A percentile compares a stretch with the other conserved stretches of the same genome.
These are phyloP conservation scores for Podila epicladia DNA, from an alignment of 192 early-diverging fungal genomes.

Conservation along the genomic window DNA sequence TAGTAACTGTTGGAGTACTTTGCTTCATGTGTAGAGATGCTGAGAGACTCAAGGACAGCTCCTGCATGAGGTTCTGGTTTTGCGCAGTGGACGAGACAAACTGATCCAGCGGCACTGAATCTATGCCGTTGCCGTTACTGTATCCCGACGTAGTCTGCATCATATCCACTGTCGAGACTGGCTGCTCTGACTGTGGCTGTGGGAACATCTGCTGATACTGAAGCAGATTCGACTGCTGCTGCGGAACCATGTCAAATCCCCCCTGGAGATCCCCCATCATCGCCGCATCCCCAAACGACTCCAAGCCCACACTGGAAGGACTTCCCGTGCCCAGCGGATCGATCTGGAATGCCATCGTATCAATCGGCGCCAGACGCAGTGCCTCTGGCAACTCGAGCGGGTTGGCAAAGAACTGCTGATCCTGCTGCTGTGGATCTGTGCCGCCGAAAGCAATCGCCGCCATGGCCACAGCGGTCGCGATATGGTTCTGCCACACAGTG, in stretches of 20 bases:
- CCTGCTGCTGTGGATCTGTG: slow-evolving; percentile 40
- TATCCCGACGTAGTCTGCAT: slow-evolving; percentile 1
- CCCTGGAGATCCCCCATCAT: not conserved
- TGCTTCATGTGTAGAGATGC: slow-evolving; percentile 11
- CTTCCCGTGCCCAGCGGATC: not conserved
- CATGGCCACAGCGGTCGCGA: slow-evolving; percentile 49
- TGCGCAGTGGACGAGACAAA: too few relatives aligned
- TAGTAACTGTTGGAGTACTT: not conserved
- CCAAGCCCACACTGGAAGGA: not conserved
- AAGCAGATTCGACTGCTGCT: slow-evolving; percentile 1
- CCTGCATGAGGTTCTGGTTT: slow-evolving; percentile 26
- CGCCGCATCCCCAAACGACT: slow-evolving; percentile 2
- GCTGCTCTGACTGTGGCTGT: not conserved
- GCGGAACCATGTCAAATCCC: slow-evolving; percentile 16
- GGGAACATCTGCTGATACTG: slow-evolving; percentile 9
- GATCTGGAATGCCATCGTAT: slow-evolving; percentile 29
- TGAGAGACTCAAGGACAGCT: slow-evolving; percentile 1
- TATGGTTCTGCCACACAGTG: slow-evolving; percentile 44
- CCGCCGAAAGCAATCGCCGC: slow-evolving; percentile 48
- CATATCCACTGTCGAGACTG: not conserved
- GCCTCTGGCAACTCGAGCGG: slow-evolving; percentile 44
- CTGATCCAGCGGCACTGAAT: not conserved
- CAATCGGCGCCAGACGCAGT: slow-evolving; percentile 39
- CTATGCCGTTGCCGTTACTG: not conserved
- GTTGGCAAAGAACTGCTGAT: slow-evolving; percentile 52